Percentiles rank a stretch among this genome's conserved stretches.
Conservation (phyloP, 139 green algal species). For the Yamagishiella unicocca region DNA sequence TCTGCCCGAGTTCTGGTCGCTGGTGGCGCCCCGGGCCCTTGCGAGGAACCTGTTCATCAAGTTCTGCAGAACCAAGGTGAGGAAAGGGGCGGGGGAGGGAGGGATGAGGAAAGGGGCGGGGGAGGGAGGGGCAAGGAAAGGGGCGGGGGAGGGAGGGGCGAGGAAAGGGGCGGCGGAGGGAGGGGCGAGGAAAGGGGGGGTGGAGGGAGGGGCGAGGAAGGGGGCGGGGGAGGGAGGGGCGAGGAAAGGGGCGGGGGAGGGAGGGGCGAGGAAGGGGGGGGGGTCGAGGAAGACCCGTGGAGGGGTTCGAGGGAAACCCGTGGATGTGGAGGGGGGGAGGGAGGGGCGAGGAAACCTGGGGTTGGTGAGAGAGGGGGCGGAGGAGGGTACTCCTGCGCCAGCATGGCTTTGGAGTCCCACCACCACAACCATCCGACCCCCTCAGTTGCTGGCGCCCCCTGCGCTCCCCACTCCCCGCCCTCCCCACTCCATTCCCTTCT, state of each 20-base stretch:
- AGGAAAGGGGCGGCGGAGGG: too few relatives aligned
- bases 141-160: too few relatives aligned
- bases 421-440: neutral
- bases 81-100: too few relatives aligned
- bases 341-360: neutral
- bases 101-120: too few relatives aligned
- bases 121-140: too few relatives aligned
- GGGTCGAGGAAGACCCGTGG: too few relatives aligned
- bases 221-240: neutral
- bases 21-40: constrained; percentile 50
- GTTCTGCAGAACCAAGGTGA: constrained; percentile 75
- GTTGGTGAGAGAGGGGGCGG: neutral
- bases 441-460: neutral
- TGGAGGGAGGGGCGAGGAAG: too few relatives aligned
- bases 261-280: too few relatives aligned
- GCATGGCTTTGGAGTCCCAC: neutral
- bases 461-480: neutral
- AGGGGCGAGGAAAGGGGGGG: too few relatives aligned
- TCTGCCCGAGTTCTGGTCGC: constrained; percentile 68
- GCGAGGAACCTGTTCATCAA: constrained; percentile 75
- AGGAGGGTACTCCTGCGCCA: neutral
- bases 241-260: too few relatives aligned
- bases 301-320: too few relatives aligned
- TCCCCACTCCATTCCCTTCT: neutral
- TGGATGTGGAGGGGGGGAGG: too few relatives aligned